Base-by-base conservation (phyloP, 129 eudicot genomes). In the Glebionis coronaria region DNA sequence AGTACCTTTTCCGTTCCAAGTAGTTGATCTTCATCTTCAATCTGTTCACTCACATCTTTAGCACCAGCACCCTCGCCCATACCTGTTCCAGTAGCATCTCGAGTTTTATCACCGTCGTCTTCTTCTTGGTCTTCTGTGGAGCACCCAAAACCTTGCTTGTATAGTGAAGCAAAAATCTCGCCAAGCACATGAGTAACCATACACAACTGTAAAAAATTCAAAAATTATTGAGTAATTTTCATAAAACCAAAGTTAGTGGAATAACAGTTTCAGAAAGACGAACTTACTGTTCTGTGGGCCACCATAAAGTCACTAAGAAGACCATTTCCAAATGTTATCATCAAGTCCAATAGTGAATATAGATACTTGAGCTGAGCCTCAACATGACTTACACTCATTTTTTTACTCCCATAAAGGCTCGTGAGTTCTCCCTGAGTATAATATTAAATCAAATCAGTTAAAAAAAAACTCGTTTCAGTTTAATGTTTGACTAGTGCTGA, bases 31-130 rank as follows among this genome's bases (percentile, higher is more conserved):
- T 93, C 97, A 60, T 88, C 95, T 58, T 65, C 75, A 61, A 93
- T 86, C 82, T 93, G 95, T 49, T 93, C 95, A 68, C 98, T 93
- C 55, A 93, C 97, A 79, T 93, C 98, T 31, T 86, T 93, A 40
- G 61, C 16, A 40, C 98, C 98, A 5, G 68, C 80, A 71, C 98
- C 98, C 52, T 93, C 97, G 76, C 95, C 97, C 90, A 93, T 82
- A 70, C 98, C 98, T 6, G 88, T 88, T 77, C 98, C 98, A 53
- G 47, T 68, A 53, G 88, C 83, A 63, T 82, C 96, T 65, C 79
- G 79, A 56, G 81, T 23, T 23, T 23, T 23, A 23, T 23, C 28
- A 47, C 71, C 65, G 61, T 71, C 19, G 12, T 86, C 96, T 57
- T 82, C 80, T 45, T 67, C 84, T 63, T 79, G 71, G 14, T 82